Evolutionary conservation across 2,329 filamentous ascomycete species (phyloP), one percentile per base, ranked within the genome.

Genomic region (Mycosphaerella sp.): DNA sequence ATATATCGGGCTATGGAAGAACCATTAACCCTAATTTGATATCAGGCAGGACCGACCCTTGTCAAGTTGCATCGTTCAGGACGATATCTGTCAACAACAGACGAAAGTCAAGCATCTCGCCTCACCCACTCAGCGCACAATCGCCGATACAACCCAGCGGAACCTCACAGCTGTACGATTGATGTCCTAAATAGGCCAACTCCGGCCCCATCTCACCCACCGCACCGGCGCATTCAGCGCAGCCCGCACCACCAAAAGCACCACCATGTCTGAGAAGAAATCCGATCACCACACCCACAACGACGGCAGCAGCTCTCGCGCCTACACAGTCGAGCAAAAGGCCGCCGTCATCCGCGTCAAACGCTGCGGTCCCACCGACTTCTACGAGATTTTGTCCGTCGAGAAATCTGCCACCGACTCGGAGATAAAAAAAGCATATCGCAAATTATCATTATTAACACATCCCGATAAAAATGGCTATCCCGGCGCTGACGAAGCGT

Each of bases 401-500:
- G 79, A 85, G 62, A 75, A 76, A 57, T 80, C 82, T 16, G 85
- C 81, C 64, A 82, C 82, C 43, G 91, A 97, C 62, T 71, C 77
- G 56, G 91, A 97, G 65, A 89, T 98, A 68, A 98, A 97, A 71
- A 97, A 97, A 75, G 91, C 93, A 6, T 98, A 98, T 73, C 82
- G 91, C 66, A 97, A 95, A 73, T 79, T 94, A 68, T 93, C 87
- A 67, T 75, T 98, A 64, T 78, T 97, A 66, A 98, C 93, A 53
- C 93, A 98, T 76, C 93, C 93, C 57, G 93, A 98, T 76, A 98
- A 98, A 77, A 98, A 98, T 77, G 90, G 90, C 44, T 90, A 96
- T 69, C 85, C 91, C 34, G 83, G 94, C 54, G 91, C 93, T 49
- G 93, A 96, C 68, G 93, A 98, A 74, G 93, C 93, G 28, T 98